Conservation (phyloP, 2,329 filamentous ascomycete species). For the Xylariaceae sp. region DNA sequence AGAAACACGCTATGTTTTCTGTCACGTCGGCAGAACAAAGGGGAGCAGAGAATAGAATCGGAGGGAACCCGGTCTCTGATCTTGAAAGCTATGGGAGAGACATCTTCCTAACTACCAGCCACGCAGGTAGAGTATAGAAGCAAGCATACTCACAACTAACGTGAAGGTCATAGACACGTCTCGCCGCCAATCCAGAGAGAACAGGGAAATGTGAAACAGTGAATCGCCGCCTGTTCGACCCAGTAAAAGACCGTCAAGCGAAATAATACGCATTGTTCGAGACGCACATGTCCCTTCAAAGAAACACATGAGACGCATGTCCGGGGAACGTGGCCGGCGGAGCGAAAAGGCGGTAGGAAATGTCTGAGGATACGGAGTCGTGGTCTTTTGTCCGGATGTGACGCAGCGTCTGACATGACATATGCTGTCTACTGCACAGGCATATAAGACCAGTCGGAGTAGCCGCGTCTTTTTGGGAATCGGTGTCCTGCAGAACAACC, state of each 20-base stretch:
- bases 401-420: constrained; percentile 2
- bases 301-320: not conserved
- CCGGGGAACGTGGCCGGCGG: not conserved
- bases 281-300: constrained; percentile 8
- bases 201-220: constrained; percentile 3
- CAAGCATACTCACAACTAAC: not conserved
- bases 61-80: too few species aligned
- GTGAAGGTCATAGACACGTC: not conserved
- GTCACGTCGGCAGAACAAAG: not conserved
- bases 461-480: not conserved
- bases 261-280: constrained; percentile 12
- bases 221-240: constrained; percentile 9
- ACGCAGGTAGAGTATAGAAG: not conserved
- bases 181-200: too few species aligned
- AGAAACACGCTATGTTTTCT: not conserved
- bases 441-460: constrained; percentile 12
- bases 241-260: constrained; percentile 3
- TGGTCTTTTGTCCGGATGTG: not conserved
- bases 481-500: constrained; percentile 1
- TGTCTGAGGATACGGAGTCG: constrained; percentile 3
- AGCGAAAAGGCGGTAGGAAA: constrained; percentile 10
- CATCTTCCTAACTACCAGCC: too few species aligned
- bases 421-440: not conserved
- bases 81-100: too few species aligned
- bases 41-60: too few species aligned